Evolutionary conservation across 1,139 yeast genomes (phyloP), one percentile per base, ranked within the genome.

Genomic region (Candida glucosophila): DNA sequence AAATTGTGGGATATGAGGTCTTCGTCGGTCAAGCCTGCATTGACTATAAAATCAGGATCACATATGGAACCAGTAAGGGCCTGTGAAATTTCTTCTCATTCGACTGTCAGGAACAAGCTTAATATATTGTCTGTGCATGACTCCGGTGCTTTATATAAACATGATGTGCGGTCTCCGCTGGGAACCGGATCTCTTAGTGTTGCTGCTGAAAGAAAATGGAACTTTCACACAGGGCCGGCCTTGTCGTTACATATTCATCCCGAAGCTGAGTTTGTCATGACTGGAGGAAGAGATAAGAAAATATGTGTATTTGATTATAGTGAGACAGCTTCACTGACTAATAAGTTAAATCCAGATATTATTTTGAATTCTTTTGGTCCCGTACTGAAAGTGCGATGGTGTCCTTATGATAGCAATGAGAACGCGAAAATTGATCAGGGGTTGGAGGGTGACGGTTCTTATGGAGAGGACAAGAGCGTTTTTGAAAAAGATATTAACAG

Each of bases 211-310:
- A 60, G 76, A 25, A 75, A 80, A 33, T 69, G 92, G 51, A 83
- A 80, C 41, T 92, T 95, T 3, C 98, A 90, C 48, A 72, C 90
- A 2, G 95, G 95, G 0, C 93, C 95, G 2, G 97, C 95, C 0
- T 59, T 88, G 12, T 74, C 94, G 2, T 53, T 90, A 6, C 86
- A 83, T 43, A 86, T 95, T 74, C 95, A 88, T 44, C 93, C 94
- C 0, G 79, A 76, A 25, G 55, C 68, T 21, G 95, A 86, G 37
- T 82, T 77, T 41, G 72, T 90, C 11, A 77, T 79, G 2, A 83
- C 95, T 8, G 97, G 97, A 12, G 98, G 98, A 7, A 64, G 96
- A 40, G 99, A 90, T 52, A 82, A 75, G 35, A 78, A 77, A 36
- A 64, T 83, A 22, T 85, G 83, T 36, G 71, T 82, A 2, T 85